A percentile compares a stretch with the other conserved stretches of the same genome.
These are phyloP conservation scores for Cadophora luteo-olivacea DNA, from an alignment of 2,329 filamentous ascomycete species.

Conservation along the genomic window DNA sequence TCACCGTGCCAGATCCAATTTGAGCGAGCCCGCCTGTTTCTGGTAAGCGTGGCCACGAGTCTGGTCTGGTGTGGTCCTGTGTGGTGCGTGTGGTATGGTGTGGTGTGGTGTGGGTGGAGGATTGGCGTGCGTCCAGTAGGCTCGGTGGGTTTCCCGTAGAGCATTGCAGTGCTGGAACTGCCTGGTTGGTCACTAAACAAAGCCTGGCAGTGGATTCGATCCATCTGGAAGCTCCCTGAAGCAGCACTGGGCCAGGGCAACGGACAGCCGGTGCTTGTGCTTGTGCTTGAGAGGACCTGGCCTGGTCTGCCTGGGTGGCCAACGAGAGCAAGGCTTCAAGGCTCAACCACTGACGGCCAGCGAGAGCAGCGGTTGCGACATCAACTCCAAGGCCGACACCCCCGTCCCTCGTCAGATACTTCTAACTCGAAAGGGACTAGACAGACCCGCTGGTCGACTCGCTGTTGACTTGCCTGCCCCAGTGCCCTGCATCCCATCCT, in stretches of 20 bases:
- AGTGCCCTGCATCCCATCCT: not conserved
- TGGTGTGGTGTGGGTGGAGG: not conserved
- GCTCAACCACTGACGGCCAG: not conserved
- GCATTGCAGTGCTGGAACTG: slow-evolving; percentile 1
- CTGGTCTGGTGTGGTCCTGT: slow-evolving; percentile 10
- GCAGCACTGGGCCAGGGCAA: not conserved
- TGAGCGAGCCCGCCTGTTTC: slow-evolving; percentile 3
- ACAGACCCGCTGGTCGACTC: not conserved
- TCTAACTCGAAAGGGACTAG: not conserved
- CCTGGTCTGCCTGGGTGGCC: not conserved
- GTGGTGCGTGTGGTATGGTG: not conserved
- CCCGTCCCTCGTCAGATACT: not conserved
- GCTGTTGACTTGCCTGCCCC: slow-evolving; percentile 6
- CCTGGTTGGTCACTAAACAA: slow-evolving; percentile 15
- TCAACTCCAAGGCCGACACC: slow-evolving; percentile 3
- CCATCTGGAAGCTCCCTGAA: slow-evolving; percentile 16
- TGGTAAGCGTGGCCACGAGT: slow-evolving; percentile 14
- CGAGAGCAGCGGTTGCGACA: not conserved
- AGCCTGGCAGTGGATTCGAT: slow-evolving; percentile 16
- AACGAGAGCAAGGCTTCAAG: not conserved
- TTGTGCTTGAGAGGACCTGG: no score
- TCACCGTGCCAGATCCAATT: slow-evolving; percentile 12
- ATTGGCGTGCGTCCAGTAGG: not conserved
- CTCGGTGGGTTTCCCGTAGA: not conserved
- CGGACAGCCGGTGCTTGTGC: no score